A percentile compares a stretch with the other conserved stretches of the same genome.
These are phyloP conservation scores for Funneliformis caledonium DNA, from an alignment of 371 early-diverging fungal genomes.

Conservation along the genomic window DNA sequence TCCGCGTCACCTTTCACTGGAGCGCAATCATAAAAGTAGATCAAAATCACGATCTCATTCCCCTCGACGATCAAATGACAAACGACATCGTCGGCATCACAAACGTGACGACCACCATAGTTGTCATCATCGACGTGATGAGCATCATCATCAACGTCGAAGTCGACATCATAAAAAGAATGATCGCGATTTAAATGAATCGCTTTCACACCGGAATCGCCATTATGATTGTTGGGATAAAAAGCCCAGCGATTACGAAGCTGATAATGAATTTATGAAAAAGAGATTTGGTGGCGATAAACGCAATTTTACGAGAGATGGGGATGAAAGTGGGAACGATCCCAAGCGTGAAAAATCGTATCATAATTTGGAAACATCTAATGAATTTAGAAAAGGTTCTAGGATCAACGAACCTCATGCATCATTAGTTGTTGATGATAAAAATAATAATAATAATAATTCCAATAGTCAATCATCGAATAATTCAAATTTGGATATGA, in stretches of 20 bases:
- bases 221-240: background rate
- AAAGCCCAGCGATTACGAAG: background rate
- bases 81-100: background rate
- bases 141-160: background rate
- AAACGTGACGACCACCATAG: background rate
- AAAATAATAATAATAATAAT: background rate
- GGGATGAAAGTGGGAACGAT: background rate
- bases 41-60: background rate
- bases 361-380: too few species aligned
- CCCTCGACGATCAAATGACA: background rate
- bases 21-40: background rate
- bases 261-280: background rate
- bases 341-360: background rate
- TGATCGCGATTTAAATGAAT: too few species aligned
- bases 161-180: too few species aligned
- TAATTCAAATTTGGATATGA: background rate
- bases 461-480: background rate
- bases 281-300: too few species aligned
- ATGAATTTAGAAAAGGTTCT: too few species aligned
- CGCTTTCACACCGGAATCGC: too few species aligned
- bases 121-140: background rate
- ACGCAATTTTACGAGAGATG: background rate
- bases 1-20: background rate
- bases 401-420: too few species aligned
- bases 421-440: background rate